Evolutionary conservation across 2,329 filamentous ascomycete species (phyloP).

Genomic region (Alternaria longipes): DNA sequence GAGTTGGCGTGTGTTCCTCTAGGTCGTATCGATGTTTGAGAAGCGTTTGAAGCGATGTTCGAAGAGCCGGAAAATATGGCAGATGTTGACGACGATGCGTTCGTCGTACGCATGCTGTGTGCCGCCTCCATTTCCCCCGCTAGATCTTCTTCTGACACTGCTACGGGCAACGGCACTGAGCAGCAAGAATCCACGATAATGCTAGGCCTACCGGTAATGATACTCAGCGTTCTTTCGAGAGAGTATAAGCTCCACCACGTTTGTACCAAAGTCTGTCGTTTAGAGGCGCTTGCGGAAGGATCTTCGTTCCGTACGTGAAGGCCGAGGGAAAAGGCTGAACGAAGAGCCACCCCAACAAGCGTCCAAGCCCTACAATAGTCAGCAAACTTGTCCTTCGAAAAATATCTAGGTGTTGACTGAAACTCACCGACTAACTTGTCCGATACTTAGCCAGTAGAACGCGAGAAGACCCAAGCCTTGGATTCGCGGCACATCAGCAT

Average conservation of each 20-base stretch:
- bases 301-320: constrained; percentile 53
- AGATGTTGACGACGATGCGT: constrained; percentile 3
- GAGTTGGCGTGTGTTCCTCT: constrained; percentile 23
- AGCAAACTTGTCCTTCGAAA: constrained; percentile 4
- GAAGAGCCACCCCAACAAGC: constrained; percentile 50
- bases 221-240: constrained; percentile 51
- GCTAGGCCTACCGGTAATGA: constrained; percentile 54
- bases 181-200: constrained; percentile 48
- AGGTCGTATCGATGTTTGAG: constrained; percentile 8
- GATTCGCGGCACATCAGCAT: constrained; percentile 52
- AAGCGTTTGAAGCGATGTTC: constrained; percentile 8
- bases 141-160: constrained; percentile 32
- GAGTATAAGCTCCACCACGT: constrained; percentile 56
- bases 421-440: constrained; percentile 54
- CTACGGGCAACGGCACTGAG: constrained; percentile 47
- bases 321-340: constrained; percentile 49
- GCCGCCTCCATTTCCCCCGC: constrained; percentile 18
- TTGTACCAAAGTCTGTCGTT: constrained; percentile 49
- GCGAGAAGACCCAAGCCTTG: constrained; percentile 51
- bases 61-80: constrained; percentile 9
- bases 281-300: constrained; percentile 35
- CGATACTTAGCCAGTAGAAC: constrained; percentile 53
- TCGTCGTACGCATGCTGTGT: constrained; percentile 16
- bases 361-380: constrained; percentile 49
- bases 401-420: not conserved